Evolutionary conservation across 2,329 filamentous ascomycete species (phyloP), one percentile per base, ranked within the genome.

Genomic region (Westerdykella aurantiaca): DNA sequence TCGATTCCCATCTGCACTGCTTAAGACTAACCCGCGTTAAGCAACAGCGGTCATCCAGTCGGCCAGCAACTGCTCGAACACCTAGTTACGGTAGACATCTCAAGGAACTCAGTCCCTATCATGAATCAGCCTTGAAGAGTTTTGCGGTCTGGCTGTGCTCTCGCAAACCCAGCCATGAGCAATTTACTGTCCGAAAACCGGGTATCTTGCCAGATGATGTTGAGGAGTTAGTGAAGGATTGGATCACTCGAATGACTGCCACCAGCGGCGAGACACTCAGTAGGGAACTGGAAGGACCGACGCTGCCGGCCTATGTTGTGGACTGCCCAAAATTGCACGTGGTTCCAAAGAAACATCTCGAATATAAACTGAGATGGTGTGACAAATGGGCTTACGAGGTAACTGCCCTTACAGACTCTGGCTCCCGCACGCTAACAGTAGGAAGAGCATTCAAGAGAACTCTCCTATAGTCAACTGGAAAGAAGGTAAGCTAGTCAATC

Each of bases 301-400:
- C 39, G 13, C 10, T 53, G 21, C 50, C 54, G 11, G 45, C 63
- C 10, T 68, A 66, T 47, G 51, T 61, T 10, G 63, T 68, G 13
- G 54, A 66, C 39, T 68, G 63, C 29, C 64, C 63, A 11, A 60
- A 58, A 21, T 51, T 64, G 4, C 64, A 67, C 45, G 58, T 53
- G 5, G 47, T 67, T 13, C 60, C 63, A 10, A 59, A 51, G 31
- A 53, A 49, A 23, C 45, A 55, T 11, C 45, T 68, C 13, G 63
- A 61, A 37, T 57, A 67, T 40, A 61, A 60, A 37, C 45, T 68
- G 17, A 53, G 52, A 17, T 58, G 45, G 41, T 50, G 44, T 37
- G 63, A 66, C 38, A 64, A 52, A 22, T 59, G 54, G 39, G 58
- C 58, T 14, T 61, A 59, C 38, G 60, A 66, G 50, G 61, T 61